These are phyloP conservation scores for Hericium alpestre DNA, from an alignment of 768 basidiomycete genomes.

Conservation along the genomic window DNA sequence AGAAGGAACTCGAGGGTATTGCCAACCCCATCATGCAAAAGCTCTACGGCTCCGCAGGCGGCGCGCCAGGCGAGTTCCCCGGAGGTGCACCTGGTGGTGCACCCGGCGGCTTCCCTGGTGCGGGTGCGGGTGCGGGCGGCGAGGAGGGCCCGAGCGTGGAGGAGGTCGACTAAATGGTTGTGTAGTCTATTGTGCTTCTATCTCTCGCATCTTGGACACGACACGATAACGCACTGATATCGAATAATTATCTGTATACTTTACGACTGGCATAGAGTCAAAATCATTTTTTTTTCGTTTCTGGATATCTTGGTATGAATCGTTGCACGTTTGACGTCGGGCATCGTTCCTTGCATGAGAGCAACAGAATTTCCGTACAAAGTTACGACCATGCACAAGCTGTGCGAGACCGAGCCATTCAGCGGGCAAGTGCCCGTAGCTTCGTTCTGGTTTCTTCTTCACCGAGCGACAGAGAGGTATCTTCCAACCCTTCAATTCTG, in stretches of 20 bases:
- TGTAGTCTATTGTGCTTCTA: constrained; percentile 8
- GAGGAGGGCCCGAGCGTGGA: constrained; percentile 87
- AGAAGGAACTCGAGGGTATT: constrained; percentile 83
- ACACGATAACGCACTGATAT: constrained; percentile 5
- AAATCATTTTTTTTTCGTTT: no score
- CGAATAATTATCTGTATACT: constrained; percentile 3
- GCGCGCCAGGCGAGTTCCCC: constrained; percentile 28
- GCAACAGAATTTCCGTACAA: no score
- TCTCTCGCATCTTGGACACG: constrained; percentile 6
- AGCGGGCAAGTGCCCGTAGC: no score
- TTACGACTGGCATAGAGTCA: background rate
- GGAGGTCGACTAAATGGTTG: constrained; percentile 63
- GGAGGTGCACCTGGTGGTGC: constrained; percentile 51
- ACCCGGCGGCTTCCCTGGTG: constrained; percentile 52
- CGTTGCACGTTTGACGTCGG: no score
- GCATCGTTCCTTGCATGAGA: no score
- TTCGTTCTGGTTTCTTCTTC: no score
- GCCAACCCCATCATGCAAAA: constrained; percentile 70
- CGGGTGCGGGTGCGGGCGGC: constrained; percentile 36
- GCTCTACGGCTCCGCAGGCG: constrained; percentile 45
- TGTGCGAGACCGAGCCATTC: no score
- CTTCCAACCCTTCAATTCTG: no score
- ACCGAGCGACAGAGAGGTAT: no score
- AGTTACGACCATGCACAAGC: no score
- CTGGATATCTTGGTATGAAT: no score